Conservation (phyloP, 2,329 filamentous ascomycete genomes). For the Ophiostoma australiae region DNA sequence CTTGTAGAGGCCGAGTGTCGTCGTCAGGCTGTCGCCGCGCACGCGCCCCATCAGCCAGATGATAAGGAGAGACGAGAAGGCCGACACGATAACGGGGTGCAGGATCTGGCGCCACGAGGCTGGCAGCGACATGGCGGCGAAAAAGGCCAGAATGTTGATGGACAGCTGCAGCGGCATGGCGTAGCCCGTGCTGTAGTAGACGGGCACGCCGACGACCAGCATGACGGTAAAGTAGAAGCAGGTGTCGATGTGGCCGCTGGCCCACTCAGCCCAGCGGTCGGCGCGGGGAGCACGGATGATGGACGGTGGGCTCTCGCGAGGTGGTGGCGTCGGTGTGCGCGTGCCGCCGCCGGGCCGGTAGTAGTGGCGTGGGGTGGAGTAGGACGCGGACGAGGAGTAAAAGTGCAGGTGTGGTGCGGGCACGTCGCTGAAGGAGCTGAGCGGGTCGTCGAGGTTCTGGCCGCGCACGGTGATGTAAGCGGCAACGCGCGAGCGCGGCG, state of each 20-base stretch:
- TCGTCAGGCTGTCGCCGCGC: conserved; percentile 38
- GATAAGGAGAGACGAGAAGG: conserved; percentile 47
- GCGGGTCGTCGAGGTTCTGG: conserved; percentile 28
- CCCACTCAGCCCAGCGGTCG: conserved; percentile 46
- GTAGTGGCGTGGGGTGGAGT: conserved; percentile 2
- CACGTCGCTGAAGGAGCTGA: conserved; percentile 28
- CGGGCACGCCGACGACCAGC: conserved; percentile 48
- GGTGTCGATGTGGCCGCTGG: conserved; percentile 44
- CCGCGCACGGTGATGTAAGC: conserved; percentile 29
- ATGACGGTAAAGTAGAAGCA: conserved; percentile 44
- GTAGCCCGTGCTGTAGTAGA: conserved; percentile 52
- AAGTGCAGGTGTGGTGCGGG: conserved; percentile 28
- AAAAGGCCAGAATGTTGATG: conserved; percentile 50
- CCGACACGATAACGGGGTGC: conserved; percentile 55
- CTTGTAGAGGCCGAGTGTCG: conserved; percentile 45
- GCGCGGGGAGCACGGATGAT: conserved; percentile 38
- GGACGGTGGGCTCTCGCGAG: conserved; percentile 39
- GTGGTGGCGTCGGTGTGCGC: background rate
- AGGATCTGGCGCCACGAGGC: conserved; percentile 47
- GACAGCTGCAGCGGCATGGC: conserved; percentile 45
- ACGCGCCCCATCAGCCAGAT: conserved; percentile 51
- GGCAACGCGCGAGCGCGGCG: conserved; percentile 25
- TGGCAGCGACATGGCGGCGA: conserved; percentile 46
- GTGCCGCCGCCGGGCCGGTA: background rate
- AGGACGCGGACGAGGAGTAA: background rate